A percentile compares a stretch with the other conserved stretches of the same genome.
Evolutionary conservation across 768 basidiomycete species (phyloP).

Genomic region (Butyriboletus loyo): DNA sequence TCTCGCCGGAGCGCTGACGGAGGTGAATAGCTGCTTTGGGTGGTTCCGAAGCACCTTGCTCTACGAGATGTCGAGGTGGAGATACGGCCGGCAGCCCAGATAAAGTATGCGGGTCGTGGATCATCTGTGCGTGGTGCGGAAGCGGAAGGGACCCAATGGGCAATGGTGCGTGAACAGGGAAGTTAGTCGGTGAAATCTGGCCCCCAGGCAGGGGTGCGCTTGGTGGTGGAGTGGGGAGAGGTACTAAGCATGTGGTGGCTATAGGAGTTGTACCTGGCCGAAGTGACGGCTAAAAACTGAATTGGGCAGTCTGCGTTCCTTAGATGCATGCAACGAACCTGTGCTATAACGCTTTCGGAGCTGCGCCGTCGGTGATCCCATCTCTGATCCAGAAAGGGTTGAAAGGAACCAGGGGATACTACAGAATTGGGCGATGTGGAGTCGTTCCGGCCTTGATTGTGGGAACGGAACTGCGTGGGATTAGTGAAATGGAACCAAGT

Average conservation of each 20-base stretch:
- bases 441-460: conserved; percentile 6
- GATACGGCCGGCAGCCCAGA: conserved; percentile 2
- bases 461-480: not conserved
- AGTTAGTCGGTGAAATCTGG: conserved; percentile 7
- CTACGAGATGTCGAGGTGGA: not conserved
- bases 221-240: conserved; percentile 22
- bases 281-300: conserved; percentile 8
- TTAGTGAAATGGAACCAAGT: not conserved
- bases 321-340: conserved; percentile 15
- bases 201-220: conserved; percentile 4
- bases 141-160: conserved; percentile 8
- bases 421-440: conserved; percentile 6
- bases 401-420: not conserved
- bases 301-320: not conserved
- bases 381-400: conserved; percentile 3
- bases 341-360: conserved; percentile 15
- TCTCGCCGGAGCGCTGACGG: not conserved
- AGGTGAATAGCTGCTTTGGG: not conserved
- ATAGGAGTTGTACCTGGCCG: conserved; percentile 8
- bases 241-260: conserved; percentile 14
- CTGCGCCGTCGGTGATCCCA: conserved; percentile 8
- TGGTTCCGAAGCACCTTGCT: conserved; percentile 4
- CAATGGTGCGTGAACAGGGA: conserved; percentile 10
- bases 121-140: conserved; percentile 1
- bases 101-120: not conserved